phyloP scores from a whole-genome alignment of 2,329 filamentous ascomycete species.

The Colletotrichum siamense region DNA sequence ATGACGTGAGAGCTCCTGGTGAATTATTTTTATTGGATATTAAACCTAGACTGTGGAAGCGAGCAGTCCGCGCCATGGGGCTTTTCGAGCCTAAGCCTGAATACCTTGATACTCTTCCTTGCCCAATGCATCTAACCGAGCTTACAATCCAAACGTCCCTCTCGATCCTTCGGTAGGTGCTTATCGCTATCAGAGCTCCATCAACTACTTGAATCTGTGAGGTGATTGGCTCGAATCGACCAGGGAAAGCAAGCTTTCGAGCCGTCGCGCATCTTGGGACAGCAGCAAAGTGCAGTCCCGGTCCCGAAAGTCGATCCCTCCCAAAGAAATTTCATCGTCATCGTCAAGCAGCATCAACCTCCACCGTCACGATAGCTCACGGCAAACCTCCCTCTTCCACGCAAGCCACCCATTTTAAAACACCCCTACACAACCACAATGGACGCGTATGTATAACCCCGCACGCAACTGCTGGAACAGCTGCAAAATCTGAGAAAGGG shows the following conservation, averaged over 20 bases:
- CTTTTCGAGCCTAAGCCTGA: background rate
- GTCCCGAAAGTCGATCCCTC: background rate
- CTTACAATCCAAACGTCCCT: background rate
- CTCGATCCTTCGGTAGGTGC: background rate
- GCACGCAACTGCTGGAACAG: background rate
- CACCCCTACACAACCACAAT: background rate
- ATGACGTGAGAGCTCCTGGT: background rate
- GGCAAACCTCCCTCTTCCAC: background rate
- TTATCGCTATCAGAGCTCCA: slow-evolving; percentile 17
- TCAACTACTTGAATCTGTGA: background rate
- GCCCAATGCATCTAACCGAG: slow-evolving; percentile 6
- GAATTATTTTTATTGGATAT: background rate
- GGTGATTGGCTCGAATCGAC: slow-evolving; percentile 8
- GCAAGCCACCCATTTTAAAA: background rate
- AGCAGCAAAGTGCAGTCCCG: background rate
- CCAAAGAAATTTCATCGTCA: slow-evolving; percentile 26
- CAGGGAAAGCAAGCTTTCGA: slow-evolving; percentile 16
- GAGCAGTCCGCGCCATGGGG: background rate
- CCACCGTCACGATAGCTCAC: background rate
- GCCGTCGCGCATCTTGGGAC: background rate
- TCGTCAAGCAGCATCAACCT: slow-evolving; percentile 3
- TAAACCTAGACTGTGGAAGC: background rate
- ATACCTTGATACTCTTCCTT: background rate
- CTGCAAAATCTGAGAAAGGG: background rate
- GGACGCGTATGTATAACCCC: slow-evolving; percentile 25